Base-by-base conservation (phyloP, 177 flowering plant species). In the Tripterygium wilfordii region DNA sequence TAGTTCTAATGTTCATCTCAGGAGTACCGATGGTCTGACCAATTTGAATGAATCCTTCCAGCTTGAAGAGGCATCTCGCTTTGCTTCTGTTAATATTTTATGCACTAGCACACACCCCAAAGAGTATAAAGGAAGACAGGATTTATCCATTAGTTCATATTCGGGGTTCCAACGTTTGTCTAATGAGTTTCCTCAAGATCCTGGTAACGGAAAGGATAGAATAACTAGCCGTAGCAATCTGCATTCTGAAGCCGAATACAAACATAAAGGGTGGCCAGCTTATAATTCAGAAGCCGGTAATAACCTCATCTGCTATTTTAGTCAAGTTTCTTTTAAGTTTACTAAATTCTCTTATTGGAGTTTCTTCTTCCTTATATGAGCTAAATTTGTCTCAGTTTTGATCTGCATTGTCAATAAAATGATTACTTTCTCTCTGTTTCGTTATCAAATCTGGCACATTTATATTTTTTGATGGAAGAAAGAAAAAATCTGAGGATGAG, bases 211-310 rank as follows among this genome's bases (percentile, higher is more conserved):
- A 29, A 63, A 24, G 37, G 51, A 51, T 38, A 49, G 48, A 15
- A 53, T 53, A 31, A 18, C 43, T 46, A 12, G 26, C 21, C 28
- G 27, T 13, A 55, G 42, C 42, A 41, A 40, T 50, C 14, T 45
- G 36, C 67, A 48, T 53, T 15, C 42, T 12, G 66, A 56, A 9
- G 52, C 49, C 33, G 64, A 54, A 51, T 64, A 48, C 19, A 53
- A 29, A 15, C 60, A 49, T 45, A 52, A 54, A 28, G 77, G 62
- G n/a, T n/a, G n/a, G 71, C 40, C 43, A 35, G 45, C 66, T 26
- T 45, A 42, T 60, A 55, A 31, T 13, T 36, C 36, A 39, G 69
- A 71, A 52, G 49, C 70, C 53, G 83, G 85, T 77, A 69, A 56
- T 61, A 12, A 12, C 19, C 9, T 24, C 24, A 33, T 35, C 41